Percentiles rank a stretch among this genome's conserved stretches.
Conservation (phyloP, 108 stramenopile species). For the Fistulifera solaris region DNA sequence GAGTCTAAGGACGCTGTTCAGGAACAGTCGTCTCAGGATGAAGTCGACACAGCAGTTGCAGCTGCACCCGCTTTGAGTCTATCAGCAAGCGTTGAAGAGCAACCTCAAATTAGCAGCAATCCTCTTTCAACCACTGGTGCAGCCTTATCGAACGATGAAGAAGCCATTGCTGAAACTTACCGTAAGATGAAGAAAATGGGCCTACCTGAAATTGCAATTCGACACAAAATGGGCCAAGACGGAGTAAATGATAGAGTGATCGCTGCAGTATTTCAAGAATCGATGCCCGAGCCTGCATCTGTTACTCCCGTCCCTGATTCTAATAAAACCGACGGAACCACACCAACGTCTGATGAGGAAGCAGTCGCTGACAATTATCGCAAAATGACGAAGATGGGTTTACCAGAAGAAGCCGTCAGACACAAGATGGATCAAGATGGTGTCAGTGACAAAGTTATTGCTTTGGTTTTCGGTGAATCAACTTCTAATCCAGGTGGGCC, state of each 20-base stretch:
- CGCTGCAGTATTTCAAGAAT: conserved; percentile 37
- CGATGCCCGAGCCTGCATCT: not conserved
- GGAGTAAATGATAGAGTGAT: conserved; percentile 57
- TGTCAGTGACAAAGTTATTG: conserved; percentile 35
- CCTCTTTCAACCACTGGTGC: not conserved
- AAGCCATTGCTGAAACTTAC: conserved; percentile 41
- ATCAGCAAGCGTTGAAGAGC: no score
- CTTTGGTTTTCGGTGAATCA: conserved; percentile 14
- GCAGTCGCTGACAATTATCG: conserved; percentile 40
- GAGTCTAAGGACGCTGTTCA: not conserved
- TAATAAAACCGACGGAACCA: not conserved
- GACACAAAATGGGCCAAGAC: conserved; percentile 65
- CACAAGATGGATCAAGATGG: conserved; percentile 72
- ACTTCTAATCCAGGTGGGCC: no score
- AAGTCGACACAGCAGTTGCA: not conserved
- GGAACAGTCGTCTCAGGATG: not conserved
- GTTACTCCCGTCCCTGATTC: not conserved
- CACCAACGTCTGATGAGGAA: conserved; percentile 21
- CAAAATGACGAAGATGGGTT: conserved; percentile 69
- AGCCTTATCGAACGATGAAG: conserved; percentile 29
- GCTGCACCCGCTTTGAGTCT: not conserved
- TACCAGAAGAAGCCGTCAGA: conserved; percentile 61
- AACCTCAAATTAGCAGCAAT: no score
- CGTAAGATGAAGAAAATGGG: conserved; percentile 58
- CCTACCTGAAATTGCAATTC: conserved; percentile 63